Conservation (phyloP, 225 moss, liverwort and hornwort species). For the Pseudoscleropodium purum region DNA sequence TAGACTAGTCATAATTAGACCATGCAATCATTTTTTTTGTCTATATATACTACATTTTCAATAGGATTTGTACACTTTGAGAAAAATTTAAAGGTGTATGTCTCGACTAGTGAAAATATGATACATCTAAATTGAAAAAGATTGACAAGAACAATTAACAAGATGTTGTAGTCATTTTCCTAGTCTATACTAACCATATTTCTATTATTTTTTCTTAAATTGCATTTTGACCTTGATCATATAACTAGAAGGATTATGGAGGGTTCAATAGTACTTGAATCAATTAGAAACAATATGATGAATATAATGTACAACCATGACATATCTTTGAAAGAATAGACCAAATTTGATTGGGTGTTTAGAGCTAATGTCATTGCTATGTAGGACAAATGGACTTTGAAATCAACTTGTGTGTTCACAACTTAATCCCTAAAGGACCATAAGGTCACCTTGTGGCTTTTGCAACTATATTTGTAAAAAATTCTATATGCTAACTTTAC, state of each 20-base stretch:
- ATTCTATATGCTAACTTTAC: no score
- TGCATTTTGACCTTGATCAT: neutral
- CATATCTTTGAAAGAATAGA: neutral
- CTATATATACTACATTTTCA: neutral
- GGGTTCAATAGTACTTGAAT: neutral
- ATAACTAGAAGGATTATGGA: neutral
- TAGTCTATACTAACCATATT: neutral
- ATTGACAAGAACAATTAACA: neutral
- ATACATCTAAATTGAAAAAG: fast-evolving
- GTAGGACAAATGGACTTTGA: neutral
- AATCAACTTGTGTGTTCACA: neutral
- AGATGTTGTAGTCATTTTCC: neutral
- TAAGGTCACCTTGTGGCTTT: no score
- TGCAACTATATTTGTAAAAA: no score
- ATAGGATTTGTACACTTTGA: neutral
- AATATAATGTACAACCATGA: neutral
- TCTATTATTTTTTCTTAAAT: neutral
- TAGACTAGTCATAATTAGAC: fast-evolving
- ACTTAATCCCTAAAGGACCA: neutral
- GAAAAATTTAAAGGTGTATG: neutral
- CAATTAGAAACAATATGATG: neutral
- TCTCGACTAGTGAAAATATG: no score
- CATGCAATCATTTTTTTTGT: neutral
- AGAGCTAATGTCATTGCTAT: neutral
- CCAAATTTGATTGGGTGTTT: neutral